These are phyloP conservation scores for Vitis hybrid DNA, from an alignment of 177 flowering plant species.

Conservation along the genomic window DNA sequence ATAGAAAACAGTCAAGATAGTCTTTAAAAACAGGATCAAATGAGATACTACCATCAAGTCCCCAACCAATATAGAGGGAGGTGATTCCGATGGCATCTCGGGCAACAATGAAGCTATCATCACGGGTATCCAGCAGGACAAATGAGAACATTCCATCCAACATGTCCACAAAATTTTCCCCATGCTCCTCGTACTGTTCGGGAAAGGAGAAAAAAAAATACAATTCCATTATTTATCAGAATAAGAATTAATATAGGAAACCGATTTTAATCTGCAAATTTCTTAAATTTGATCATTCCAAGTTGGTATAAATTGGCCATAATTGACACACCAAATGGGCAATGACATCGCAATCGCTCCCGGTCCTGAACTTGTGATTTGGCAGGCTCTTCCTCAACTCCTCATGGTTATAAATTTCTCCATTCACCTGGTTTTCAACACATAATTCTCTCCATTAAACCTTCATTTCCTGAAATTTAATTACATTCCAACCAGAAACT, in stretches of 20 bases:
- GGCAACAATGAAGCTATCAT: conserved; percentile 87
- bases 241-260: background rate
- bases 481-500: background rate
- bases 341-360: conserved; percentile 96
- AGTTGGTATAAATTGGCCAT: background rate
- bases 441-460: background rate
- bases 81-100: conserved; percentile 96
- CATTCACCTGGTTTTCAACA: conserved; percentile 64
- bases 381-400: conserved; percentile 58
- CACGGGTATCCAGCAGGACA: conserved; percentile 85
- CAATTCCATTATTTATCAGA: background rate
- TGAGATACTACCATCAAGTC: conserved; percentile 72
- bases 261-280: too few relatives aligned
- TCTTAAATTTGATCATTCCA: too few relatives aligned
- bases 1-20: background rate
- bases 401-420: conserved; percentile 97
- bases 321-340: conserved; percentile 71
- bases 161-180: conserved; percentile 88
- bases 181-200: conserved; percentile 82
- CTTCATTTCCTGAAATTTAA: background rate
- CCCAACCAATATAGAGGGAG: conserved; percentile 96
- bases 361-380: conserved; percentile 79
- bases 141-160: conserved; percentile 97
- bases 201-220: background rate
- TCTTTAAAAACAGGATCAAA: background rate